A percentile compares a stretch with the other conserved stretches of the same genome.
phyloP scores from a whole-genome alignment of 345 rosid species.

The Arabidopsis thaliana region TAIR10.1 NC_003071.7:17849501-17850000 shows the following conservation, averaged over 20 bases:
- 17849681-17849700: not conserved
- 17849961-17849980: slow-evolving; percentile 78
- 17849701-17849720: slow-evolving; percentile 6
- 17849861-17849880: not conserved
- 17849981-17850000: slow-evolving; percentile 39
- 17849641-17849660: not conserved
- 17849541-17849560: too few species aligned
- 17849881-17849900: not conserved
- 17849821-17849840: not conserved
- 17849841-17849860: not conserved
- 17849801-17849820: not conserved
- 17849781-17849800: not conserved
- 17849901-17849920: slow-evolving; percentile 74
- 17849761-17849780: not conserved
- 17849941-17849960: slow-evolving; percentile 72
- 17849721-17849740: slow-evolving; percentile 51
- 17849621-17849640: too few species aligned
- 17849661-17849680: not conserved
- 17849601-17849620: not conserved
- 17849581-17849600: too few species aligned
- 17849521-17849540: too few species aligned
- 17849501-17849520: too few species aligned
- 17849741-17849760: slow-evolving; percentile 15
- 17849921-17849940: slow-evolving; percentile 84
- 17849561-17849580: too few species aligned